Evolutionary conservation across 306 rosid species (phyloP), one percentile per base, ranked within the genome.

Genomic region (Cyamopsis tetragonoloba): DNA sequence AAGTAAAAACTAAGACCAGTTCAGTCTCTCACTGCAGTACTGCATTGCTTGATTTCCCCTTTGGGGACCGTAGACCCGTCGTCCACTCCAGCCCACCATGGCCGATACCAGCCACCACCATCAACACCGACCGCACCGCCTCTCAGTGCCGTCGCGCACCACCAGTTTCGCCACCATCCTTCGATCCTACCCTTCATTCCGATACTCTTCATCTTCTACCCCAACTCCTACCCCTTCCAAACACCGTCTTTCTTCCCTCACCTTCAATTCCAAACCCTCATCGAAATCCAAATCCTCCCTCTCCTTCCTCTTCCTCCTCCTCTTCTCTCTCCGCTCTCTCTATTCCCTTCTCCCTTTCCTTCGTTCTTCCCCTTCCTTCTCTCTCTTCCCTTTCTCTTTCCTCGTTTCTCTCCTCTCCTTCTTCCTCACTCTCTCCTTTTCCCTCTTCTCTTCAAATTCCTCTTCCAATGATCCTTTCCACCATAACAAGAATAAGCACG

Each of bases 41-140:
- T 49, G 13, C 4, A 24, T 49, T 49, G 4, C 7, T 22, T 24
- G 47, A 34, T 12, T 13, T 17, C 7, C 34, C 8, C 7, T 7
- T 39, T 47, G n/a, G 17, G 37, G 48, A 42, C n/a, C 7, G 17
- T 2, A 55, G 34, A 49, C 77, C 20, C 17, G 1, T n/a, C 23
- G 15, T 8, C 37, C 37, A n/a, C 43, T 8, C 37, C 37, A n/a
- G 37, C 79, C 65, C 7, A 55, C 73, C 51, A 89, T 87, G 95
- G 87, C 95, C 27, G 86, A 89, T 57, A n/a, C n/a, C 88, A 80
- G 51, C 86, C 73, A 80, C 79, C 90, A 80, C 54, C 91, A 79
- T 34, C 89, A 87, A 2, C 95, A 87, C 35, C 88, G 97, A 8
- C 96, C 97, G 14, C 86, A 81, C 50, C 93, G 96, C 24, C 82